Evolutionary conservation across 2,329 filamentous ascomycete genomes (phyloP), one percentile per base, ranked within the genome.

Genomic region (Macrophomina phaseolina): DNA sequence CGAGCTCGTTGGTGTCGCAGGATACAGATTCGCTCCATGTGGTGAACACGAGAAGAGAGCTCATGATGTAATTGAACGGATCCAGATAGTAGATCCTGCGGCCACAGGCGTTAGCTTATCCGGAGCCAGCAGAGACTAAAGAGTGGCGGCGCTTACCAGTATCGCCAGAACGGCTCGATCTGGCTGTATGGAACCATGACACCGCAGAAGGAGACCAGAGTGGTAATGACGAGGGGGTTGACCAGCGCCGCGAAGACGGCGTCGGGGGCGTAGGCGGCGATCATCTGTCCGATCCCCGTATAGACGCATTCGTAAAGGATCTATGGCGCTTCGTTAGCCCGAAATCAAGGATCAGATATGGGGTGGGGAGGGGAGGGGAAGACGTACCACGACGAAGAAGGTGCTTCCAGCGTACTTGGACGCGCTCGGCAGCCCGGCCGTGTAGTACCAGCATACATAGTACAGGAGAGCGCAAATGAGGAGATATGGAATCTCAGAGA

Each of bases 21-120:
- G 76, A 71, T 38, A 94, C 88, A 0, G 79, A 60, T 0, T 86
- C 87, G 72, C 90, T 89, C 48, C 91, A 90, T 4, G 97, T 81
- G 3, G 87, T 91, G 0, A 86, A 86, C 0, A 89, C 85, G 0
- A 94, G 77, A 81, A 97, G 88, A 28, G 89, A 91, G 12, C 86
- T 85, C 30, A 94, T 87, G 16, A 94, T 81, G 76, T 97, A 97
- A 0, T 91, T 93, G 71, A 97, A 91, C 0, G 93, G 93, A 0
- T 90, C 93, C 56, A 93, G 80, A 52, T 90, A 87, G 79, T 94
- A 94, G 71, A 90, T 89, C 23, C 23, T 23, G 23, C 23, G 2
- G 23, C 23, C 23, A 23, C 23, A 23, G 23, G 3, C 23, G 23
- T 23, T 23, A 23, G 23, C 23, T 2, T 23, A 23, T 23, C 3